A percentile compares a stretch with the other conserved stretches of the same genome.
phyloP scores from a whole-genome alignment of 441 rosid species.

The Cnidoscolus chayamansa region DNA sequence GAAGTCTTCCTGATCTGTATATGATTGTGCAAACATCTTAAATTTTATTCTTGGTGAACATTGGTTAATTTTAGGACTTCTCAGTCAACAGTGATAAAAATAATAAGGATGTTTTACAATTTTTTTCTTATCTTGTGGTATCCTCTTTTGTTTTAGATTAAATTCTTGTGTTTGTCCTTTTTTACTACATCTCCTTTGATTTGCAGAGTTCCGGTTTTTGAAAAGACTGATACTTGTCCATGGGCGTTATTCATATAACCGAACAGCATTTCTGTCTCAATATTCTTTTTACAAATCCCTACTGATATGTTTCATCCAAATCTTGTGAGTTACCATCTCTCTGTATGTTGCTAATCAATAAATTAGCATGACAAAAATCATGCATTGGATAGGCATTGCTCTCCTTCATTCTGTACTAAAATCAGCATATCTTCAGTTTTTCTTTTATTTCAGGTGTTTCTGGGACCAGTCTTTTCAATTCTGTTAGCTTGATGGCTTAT shows the following conservation, averaged over 20 bases:
- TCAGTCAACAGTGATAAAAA: neutral
- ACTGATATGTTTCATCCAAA: slow-evolving; percentile 94
- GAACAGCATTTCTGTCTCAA: slow-evolving; percentile 95
- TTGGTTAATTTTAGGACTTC: neutral
- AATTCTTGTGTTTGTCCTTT: slow-evolving; percentile 13
- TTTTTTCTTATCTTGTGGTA: neutral
- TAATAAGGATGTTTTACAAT: neutral
- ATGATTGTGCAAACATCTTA: neutral
- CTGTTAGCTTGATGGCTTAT: slow-evolving; percentile 98
- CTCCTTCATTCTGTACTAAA: slow-evolving; percentile 42
- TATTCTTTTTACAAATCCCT: slow-evolving; percentile 97
- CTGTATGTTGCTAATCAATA: slow-evolving; percentile 9
- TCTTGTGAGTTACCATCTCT: slow-evolving; percentile 67
- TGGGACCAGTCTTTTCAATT: slow-evolving; percentile 97
- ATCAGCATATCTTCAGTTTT: slow-evolving; percentile 54
- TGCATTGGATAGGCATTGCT: neutral
- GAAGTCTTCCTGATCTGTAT: neutral
- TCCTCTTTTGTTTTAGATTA: neutral
- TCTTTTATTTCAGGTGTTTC: slow-evolving; percentile 99
- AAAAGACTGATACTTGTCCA: slow-evolving; percentile 94
- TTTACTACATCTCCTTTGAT: slow-evolving; percentile 14
- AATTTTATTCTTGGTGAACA: neutral
- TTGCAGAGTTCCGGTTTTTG: slow-evolving; percentile 88
- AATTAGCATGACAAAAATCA: neutral
- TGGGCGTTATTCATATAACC: slow-evolving; percentile 96